Conservation (phyloP, 2,329 filamentous ascomycete genomes). For the Diplodia intermedia region DNA sequence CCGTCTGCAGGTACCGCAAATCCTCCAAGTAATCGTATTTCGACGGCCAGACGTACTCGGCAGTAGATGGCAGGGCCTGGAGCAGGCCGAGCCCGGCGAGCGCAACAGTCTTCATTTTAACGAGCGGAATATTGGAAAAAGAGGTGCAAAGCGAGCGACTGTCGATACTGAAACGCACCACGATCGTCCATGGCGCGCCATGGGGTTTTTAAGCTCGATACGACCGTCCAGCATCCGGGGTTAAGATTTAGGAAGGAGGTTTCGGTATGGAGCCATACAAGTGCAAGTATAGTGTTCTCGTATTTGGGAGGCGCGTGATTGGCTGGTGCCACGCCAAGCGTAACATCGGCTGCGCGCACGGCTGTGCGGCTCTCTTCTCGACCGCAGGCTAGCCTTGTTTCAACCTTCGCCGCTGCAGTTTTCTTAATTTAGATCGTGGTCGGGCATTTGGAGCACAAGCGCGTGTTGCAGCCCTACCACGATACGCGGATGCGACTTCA, state of each 20-base stretch:
- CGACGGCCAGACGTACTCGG: slow-evolving; percentile 30
- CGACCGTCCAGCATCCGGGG: too few species aligned
- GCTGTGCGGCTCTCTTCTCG: background rate
- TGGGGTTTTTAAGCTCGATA: slow-evolving; percentile 1
- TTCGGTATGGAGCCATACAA: slow-evolving; percentile 1
- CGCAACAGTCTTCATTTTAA: slow-evolving; percentile 20
- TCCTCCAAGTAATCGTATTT: slow-evolving; percentile 26
- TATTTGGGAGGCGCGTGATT: slow-evolving; percentile 8
- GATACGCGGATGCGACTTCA: background rate
- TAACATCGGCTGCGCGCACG: slow-evolving; percentile 8
- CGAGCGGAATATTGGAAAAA: background rate
- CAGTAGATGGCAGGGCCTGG: background rate
- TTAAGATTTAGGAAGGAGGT: slow-evolving; percentile 19
- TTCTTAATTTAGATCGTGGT: background rate
- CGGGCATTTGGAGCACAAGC: background rate
- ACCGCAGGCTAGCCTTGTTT: background rate
- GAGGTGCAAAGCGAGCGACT: slow-evolving; percentile 1
- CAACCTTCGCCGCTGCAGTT: background rate
- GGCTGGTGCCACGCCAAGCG: background rate
- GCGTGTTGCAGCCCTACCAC: background rate
- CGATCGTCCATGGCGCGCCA: too few species aligned
- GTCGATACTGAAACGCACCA: background rate
- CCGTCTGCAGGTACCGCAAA: slow-evolving; percentile 12
- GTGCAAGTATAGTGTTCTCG: slow-evolving; percentile 6
- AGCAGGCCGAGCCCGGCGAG: slow-evolving; percentile 15